These are phyloP conservation scores for Neonectria neomacrospora DNA, from an alignment of 2,329 filamentous ascomycete species.

Conservation along the genomic window DNA sequence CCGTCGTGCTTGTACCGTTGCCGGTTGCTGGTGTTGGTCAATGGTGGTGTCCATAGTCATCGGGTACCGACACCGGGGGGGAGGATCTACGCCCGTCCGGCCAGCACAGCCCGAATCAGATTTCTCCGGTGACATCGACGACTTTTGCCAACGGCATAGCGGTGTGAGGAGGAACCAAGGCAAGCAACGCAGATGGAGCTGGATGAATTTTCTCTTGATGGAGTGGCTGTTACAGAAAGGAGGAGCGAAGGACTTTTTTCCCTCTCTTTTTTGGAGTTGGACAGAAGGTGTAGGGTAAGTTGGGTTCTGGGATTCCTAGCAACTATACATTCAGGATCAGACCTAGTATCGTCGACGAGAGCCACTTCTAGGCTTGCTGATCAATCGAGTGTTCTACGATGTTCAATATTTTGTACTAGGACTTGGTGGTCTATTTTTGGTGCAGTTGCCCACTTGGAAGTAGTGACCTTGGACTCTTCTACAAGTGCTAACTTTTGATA, in stretches of 20 bases:
- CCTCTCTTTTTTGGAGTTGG: not conserved
- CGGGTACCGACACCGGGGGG: slow-evolving; percentile 28
- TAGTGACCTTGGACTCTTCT: too few relatives aligned
- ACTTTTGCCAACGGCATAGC: slow-evolving; percentile 14
- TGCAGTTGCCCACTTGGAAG: too few relatives aligned
- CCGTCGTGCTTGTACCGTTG: slow-evolving; percentile 27
- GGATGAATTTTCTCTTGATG: slow-evolving; percentile 1
- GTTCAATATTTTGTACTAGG: too few relatives aligned
- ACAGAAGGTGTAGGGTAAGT: not conserved
- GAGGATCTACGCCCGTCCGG: slow-evolving; percentile 19
- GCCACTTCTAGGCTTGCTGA: too few relatives aligned
- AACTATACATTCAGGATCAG: too few relatives aligned
- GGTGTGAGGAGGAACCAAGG: slow-evolving; percentile 4
- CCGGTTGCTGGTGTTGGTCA: slow-evolving; percentile 28
- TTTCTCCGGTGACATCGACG: slow-evolving; percentile 25
- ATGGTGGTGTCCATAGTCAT: slow-evolving; percentile 28
- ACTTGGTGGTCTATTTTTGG: too few relatives aligned
- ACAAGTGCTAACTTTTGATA: too few relatives aligned
- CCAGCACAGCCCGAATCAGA: slow-evolving; percentile 20
- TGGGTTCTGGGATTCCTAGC: not conserved
- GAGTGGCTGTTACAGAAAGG: slow-evolving; percentile 2
- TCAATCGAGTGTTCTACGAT: too few relatives aligned
- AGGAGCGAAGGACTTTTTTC: not conserved
- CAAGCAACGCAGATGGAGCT: not conserved
- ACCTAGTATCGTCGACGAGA: too few relatives aligned